Evolutionary conservation across 441 rosid species (phyloP).

Genomic region (Gossypium davidsonii): DNA sequence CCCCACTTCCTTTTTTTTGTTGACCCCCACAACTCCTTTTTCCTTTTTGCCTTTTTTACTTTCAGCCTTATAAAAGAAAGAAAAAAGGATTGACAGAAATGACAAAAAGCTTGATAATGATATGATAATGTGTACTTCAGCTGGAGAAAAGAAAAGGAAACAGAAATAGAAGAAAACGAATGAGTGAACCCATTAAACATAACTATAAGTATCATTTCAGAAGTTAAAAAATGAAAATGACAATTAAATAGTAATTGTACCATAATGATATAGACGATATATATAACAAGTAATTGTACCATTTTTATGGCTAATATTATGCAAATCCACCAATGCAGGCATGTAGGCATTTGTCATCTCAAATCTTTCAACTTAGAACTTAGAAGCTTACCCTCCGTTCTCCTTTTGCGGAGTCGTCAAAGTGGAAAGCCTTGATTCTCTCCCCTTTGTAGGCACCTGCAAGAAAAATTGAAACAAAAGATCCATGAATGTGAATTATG

Average conservation of each 20-base stretch:
- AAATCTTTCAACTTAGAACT: slow-evolving; percentile 9
- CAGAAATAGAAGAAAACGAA: neutral
- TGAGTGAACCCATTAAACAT: too few species aligned
- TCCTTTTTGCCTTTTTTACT: neutral
- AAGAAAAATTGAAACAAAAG: slow-evolving; percentile 14
- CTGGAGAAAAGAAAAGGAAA: neutral
- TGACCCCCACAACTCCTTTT: neutral
- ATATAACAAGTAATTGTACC: neutral
- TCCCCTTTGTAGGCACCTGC: slow-evolving; percentile 43
- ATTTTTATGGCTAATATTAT: neutral
- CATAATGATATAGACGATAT: too few species aligned
- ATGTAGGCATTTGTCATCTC: slow-evolving; percentile 11
- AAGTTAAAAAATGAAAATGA: neutral
- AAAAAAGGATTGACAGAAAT: neutral
- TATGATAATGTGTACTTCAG: neutral
- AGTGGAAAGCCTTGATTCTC: slow-evolving; percentile 36
- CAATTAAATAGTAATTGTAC: neutral
- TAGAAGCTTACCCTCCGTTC: slow-evolving; percentile 56
- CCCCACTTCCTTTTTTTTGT: neutral
- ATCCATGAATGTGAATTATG: neutral
- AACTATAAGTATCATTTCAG: neutral
- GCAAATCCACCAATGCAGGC: neutral
- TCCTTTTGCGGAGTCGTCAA: slow-evolving; percentile 37
- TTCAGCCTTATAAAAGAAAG: neutral
- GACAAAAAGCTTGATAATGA: neutral